Percentiles rank a stretch among this genome's conserved stretches.
These are phyloP conservation scores for Brassica carinata DNA, from an alignment of 345 rosid species.

Conservation along the genomic window DNA sequence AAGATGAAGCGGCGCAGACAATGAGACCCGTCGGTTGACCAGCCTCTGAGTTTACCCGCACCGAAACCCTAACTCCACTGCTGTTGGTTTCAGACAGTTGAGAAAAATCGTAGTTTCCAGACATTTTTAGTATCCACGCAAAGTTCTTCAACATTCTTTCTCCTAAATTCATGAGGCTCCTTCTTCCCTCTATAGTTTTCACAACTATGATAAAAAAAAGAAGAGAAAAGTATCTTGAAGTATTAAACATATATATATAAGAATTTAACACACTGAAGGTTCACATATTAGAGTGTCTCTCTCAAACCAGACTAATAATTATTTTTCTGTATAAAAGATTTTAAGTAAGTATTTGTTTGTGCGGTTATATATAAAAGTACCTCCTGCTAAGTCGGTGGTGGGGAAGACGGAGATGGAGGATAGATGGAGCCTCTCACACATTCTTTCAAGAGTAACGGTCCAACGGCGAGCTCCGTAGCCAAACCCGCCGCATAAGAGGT, in stretches of 20 bases:
- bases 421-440: constrained; percentile 58
- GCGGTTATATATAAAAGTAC: constrained; percentile 26
- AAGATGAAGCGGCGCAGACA: constrained; percentile 70
- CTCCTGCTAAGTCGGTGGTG: constrained; percentile 41
- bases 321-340: background rate
- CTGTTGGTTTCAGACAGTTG: constrained; percentile 43
- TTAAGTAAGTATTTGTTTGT: background rate
- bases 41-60: constrained; percentile 41
- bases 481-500: constrained; percentile 44
- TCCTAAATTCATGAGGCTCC: constrained; percentile 52
- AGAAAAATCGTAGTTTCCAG: constrained; percentile 52
- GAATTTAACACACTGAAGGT: background rate
- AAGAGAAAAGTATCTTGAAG: background rate
- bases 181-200: constrained; percentile 44
- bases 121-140: constrained; percentile 50
- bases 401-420: constrained; percentile 21
- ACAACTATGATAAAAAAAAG: constrained; percentile 35
- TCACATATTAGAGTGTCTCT: background rate
- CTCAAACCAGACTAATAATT: background rate
- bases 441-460: constrained; percentile 57
- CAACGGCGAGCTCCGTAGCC: constrained; percentile 79
- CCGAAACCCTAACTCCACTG: constrained; percentile 58
- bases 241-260: background rate
- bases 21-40: constrained; percentile 66
- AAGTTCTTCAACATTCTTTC: constrained; percentile 76